A percentile compares a stretch with the other conserved stretches of the same genome.
These are phyloP conservation scores for Arxiozyma slooffiae DNA, from an alignment of 1,139 yeast species.

Conservation along the genomic window DNA sequence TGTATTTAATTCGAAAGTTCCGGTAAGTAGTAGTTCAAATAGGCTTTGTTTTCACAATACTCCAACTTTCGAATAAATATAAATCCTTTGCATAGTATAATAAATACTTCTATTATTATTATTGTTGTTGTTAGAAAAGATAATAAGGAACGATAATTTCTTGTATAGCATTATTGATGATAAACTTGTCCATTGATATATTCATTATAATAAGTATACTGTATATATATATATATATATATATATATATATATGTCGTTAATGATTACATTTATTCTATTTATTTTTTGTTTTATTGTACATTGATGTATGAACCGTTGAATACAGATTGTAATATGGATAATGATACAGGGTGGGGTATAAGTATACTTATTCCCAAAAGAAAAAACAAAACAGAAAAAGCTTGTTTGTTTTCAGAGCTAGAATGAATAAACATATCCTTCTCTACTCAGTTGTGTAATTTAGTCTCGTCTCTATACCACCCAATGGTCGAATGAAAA, in stretches of 20 bases:
- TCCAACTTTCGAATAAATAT: not conserved
- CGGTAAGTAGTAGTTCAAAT: not conserved
- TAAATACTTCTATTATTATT: not conserved
- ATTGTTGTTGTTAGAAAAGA: not conserved
- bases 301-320: not conserved
- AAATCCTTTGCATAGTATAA: not conserved
- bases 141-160: too few species aligned
- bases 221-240: too few species aligned
- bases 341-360: slow-evolving; percentile 5
- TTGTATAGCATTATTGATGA: not conserved
- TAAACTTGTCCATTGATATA: not conserved
- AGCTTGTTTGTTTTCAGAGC: not conserved
- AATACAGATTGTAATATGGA: not conserved
- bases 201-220: not conserved
- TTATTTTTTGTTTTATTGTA: too few species aligned
- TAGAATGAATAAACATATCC: slow-evolving; percentile 10
- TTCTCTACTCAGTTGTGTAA: slow-evolving; percentile 21
- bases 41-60: not conserved
- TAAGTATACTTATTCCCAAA: not conserved
- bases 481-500: slow-evolving; percentile 63
- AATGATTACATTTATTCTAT: too few species aligned
- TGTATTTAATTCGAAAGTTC: not conserved
- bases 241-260: too few species aligned
- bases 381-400: too few species aligned
- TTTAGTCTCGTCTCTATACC: slow-evolving; percentile 40